phyloP scores from a whole-genome alignment of 75 land plant species.

The Adiantum capillusveneris region DNA sequence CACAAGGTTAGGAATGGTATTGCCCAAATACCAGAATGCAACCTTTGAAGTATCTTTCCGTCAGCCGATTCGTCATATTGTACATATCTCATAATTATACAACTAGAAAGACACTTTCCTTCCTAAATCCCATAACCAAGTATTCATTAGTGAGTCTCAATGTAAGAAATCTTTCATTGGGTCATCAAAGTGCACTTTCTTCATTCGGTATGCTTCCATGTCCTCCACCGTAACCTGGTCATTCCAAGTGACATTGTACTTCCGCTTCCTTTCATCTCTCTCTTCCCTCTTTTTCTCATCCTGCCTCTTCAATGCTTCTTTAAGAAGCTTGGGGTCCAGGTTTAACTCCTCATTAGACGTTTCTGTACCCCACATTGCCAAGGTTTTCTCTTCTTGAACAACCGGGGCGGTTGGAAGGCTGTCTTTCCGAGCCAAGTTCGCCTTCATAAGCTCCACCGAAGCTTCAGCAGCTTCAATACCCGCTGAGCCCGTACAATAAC shows the following conservation, averaged over 20 bases:
- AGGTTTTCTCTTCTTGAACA: conserved; percentile 52
- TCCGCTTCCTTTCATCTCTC: conserved; percentile 86
- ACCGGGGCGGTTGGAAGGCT: conserved; percentile 32
- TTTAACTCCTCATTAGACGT: conserved; percentile 69
- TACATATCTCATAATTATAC: too few relatives aligned
- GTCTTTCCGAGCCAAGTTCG: conserved; percentile 36
- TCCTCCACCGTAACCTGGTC: conserved; percentile 95
- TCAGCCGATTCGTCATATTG: too few relatives aligned
- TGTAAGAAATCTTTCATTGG: conserved; percentile 99
- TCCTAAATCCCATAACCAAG: too few relatives aligned
- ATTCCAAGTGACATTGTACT: conserved; percentile 81
- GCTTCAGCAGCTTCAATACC: conserved; percentile 47
- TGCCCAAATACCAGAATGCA: too few relatives aligned
- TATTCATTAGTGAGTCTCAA: too few relatives aligned
- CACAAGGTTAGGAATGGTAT: too few relatives aligned
- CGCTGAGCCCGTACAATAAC: conserved; percentile 42
- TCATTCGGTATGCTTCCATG: conserved; percentile 96
- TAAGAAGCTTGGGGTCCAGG: conserved; percentile 56
- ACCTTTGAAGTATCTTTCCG: too few relatives aligned
- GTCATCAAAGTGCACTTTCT: conserved; percentile 84
- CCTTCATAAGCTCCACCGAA: conserved; percentile 35
- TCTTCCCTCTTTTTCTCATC: conserved; percentile 78
- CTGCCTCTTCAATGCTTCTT: conserved; percentile 87
- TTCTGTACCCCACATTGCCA: conserved; percentile 89
- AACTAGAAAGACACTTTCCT: too few relatives aligned